Percentiles rank a stretch among this genome's conserved stretches.
These are phyloP conservation scores for Stevia rebaudiana DNA, from an alignment of 140 eudicot genomes.

Conservation along the genomic window DNA sequence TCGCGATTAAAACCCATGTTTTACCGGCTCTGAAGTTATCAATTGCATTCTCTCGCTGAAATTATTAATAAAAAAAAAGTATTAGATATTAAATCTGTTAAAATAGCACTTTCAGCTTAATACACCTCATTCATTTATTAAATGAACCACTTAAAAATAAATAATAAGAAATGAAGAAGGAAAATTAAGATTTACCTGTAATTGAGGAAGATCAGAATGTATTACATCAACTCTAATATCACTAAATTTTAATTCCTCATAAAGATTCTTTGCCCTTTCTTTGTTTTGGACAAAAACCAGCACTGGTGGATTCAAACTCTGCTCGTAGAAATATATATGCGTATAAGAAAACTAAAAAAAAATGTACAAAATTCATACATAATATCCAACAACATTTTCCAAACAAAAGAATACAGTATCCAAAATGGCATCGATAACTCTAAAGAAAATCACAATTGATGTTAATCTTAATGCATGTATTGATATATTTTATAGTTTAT, in stretches of 20 bases:
- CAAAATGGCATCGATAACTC: background rate
- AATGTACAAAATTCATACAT: background rate
- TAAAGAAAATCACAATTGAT: background rate
- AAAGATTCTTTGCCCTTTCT: constrained; percentile 79
- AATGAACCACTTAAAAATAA: background rate
- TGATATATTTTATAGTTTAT: too few relatives aligned
- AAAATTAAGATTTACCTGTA: constrained; percentile 44
- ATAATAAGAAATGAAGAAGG: background rate
- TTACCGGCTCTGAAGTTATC: constrained; percentile 91
- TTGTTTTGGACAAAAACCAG: constrained; percentile 87
- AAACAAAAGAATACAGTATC: background rate
- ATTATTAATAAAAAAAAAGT: background rate
- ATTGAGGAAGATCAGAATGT: constrained; percentile 70
- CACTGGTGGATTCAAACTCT: constrained; percentile 93
- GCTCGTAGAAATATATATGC: constrained; percentile 12
- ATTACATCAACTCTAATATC: constrained; percentile 77
- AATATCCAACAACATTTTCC: background rate
- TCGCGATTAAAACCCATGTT: constrained; percentile 95
- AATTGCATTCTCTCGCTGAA: constrained; percentile 82
- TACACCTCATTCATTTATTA: background rate
- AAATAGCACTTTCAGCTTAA: background rate
- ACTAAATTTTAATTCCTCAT: constrained; percentile 54
- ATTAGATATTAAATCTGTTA: background rate
- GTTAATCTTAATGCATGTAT: too few relatives aligned
- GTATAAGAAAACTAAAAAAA: constrained; percentile 1